Evolutionary conservation across 2,329 filamentous ascomycete genomes (phyloP).

Genomic region (Nigrospora osmanthi): DNA sequence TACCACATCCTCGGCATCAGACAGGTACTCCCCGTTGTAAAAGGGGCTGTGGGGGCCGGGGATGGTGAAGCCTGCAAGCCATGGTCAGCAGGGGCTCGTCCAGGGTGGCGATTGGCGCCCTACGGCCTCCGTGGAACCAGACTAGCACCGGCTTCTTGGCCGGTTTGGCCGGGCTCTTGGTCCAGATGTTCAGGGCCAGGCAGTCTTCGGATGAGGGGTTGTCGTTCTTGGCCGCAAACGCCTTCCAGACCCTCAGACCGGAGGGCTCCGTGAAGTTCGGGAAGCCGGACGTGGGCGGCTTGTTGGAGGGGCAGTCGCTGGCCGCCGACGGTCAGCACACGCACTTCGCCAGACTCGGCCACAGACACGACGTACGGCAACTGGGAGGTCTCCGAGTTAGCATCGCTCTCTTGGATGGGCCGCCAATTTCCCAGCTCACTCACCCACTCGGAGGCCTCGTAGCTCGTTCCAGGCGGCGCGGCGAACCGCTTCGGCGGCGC

Average conservation of each 20-base stretch:
- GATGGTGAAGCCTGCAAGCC: neutral
- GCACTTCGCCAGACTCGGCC: too few relatives aligned
- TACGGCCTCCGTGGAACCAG: slow-evolving; percentile 27
- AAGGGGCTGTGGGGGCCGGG: slow-evolving; percentile 1
- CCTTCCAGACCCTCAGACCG: slow-evolving; percentile 15
- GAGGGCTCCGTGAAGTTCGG: slow-evolving; percentile 19
- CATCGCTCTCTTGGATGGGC: too few relatives aligned
- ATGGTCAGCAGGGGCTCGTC: neutral
- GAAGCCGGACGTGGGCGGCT: slow-evolving; percentile 12
- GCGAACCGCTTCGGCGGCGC: neutral
- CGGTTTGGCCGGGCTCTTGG: slow-evolving; percentile 9
- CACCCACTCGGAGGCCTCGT: neutral
- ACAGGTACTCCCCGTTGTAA: slow-evolving; percentile 21
- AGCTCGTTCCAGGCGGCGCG: neutral
- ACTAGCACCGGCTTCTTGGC: slow-evolving; percentile 24
- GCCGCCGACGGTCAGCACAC: neutral
- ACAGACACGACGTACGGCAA: neutral
- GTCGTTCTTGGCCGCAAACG: slow-evolving; percentile 11
- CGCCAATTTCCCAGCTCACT: neutral
- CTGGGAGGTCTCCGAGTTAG: neutral
- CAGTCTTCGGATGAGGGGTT: slow-evolving; percentile 26
- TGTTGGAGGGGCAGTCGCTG: slow-evolving; percentile 16
- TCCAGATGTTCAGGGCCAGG: slow-evolving; percentile 29
- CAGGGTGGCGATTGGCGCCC: neutral
- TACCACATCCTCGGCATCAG: slow-evolving; percentile 21